Evolutionary conservation across 495 filamentous ascomycete species (phyloP).

Genomic region (Hypoxylon rickii): DNA sequence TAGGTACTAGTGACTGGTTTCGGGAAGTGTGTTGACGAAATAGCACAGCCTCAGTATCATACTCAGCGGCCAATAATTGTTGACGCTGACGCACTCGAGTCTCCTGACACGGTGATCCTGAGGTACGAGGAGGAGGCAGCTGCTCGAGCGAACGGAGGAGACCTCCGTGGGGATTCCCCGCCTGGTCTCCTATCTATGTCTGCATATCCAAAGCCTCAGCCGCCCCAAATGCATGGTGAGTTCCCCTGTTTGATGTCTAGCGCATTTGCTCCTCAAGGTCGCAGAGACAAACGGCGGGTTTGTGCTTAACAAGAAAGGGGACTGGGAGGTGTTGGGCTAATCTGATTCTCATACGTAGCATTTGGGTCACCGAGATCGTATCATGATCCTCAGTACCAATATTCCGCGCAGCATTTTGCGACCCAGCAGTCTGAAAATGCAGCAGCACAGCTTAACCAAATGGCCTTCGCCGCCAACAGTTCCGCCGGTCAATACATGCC

Average conservation of each 20-base stretch:
- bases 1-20: too few relatives aligned
- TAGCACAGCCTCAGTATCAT: conserved; percentile 51
- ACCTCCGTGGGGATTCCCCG: conserved; percentile 53
- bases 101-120: conserved; percentile 54
- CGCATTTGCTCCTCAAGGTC: too few relatives aligned
- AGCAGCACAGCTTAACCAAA: conserved; percentile 53
- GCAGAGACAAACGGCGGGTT: too few relatives aligned
- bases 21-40: conserved; percentile 5
- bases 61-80: conserved; percentile 54
- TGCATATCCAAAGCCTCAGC: conserved; percentile 48
- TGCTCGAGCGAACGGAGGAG: conserved; percentile 51
- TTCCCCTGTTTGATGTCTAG: too few relatives aligned
- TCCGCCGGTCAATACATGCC: conserved; percentile 56
- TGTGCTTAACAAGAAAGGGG: too few relatives aligned
- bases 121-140: conserved; percentile 54
- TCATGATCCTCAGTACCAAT: conserved; percentile 51
- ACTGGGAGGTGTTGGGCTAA: conserved; percentile 36
- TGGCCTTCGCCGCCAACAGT: conserved; percentile 59
- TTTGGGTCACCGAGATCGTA: conserved; percentile 53
- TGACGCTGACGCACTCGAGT: conserved; percentile 52
- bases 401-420: conserved; percentile 46
- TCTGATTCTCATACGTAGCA: conserved; percentile 42
- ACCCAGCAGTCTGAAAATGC: conserved; percentile 51
- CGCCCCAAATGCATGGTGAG: conserved; percentile 54
- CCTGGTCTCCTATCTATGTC: conserved; percentile 57